phyloP scores from a whole-genome alignment of 352 stramenopile genomes.

The Phytophthora sp. region DNA sequence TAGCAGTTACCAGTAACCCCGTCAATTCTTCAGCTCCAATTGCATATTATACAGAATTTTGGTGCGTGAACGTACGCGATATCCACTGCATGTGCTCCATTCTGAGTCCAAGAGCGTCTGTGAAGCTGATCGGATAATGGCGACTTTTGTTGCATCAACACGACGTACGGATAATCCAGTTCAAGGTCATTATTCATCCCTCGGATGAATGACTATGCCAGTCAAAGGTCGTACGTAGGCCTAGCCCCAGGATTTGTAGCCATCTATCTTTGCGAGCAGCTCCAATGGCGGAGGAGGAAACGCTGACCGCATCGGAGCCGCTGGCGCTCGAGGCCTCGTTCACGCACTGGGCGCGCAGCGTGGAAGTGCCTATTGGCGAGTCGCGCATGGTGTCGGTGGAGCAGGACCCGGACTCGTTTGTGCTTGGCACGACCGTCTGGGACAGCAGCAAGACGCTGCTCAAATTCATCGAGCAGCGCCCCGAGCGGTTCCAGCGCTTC shows the following conservation, averaged over 20 bases:
- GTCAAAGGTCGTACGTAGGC: no score
- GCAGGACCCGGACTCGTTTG: conserved; percentile 84
- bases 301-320: conserved; percentile 57
- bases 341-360: conserved; percentile 80
- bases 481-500: conserved; percentile 54
- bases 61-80: neutral
- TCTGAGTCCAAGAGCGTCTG: neutral
- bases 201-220: conserved; percentile 14
- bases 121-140: conserved; percentile 18
- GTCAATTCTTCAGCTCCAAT: neutral
- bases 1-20: neutral
- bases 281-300: conserved; percentile 73
- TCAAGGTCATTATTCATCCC: conserved; percentile 28
- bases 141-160: conserved; percentile 30
- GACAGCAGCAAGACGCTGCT: conserved; percentile 87
- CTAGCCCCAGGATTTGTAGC: neutral
- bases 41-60: neutral
- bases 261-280: conserved; percentile 13
- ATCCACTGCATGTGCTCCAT: conserved; percentile 20
- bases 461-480: conserved; percentile 83
- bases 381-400: conserved; percentile 57
- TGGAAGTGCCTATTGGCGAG: conserved; percentile 61
- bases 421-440: conserved; percentile 85
- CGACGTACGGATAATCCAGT: conserved; percentile 15
- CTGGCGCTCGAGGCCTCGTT: conserved; percentile 78